phyloP scores from a whole-genome alignment of 2,329 filamentous ascomycete genomes.

The Paraphoma sp. region DNA sequence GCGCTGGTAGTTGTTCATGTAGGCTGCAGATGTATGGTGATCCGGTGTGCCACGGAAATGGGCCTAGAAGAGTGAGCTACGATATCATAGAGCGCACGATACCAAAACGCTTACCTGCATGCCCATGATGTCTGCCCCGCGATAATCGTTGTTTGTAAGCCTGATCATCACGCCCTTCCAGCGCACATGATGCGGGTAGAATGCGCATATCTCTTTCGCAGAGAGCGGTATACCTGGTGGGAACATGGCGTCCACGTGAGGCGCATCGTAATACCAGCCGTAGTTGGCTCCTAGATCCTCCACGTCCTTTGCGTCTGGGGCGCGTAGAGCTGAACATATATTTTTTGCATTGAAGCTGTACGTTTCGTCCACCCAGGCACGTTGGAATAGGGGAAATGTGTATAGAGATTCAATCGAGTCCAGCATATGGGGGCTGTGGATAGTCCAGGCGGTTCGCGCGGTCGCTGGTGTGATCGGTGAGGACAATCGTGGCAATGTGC shows the following conservation, averaged over 20 bases:
- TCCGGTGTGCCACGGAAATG: slow-evolving; percentile 26
- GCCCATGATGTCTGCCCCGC: slow-evolving; percentile 23
- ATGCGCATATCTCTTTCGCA: slow-evolving; percentile 32
- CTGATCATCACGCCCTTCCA: slow-evolving; percentile 31
- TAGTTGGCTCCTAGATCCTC: slow-evolving; percentile 7
- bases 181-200: slow-evolving; percentile 36
- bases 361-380: slow-evolving; percentile 28
- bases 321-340: slow-evolving; percentile 3
- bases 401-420: slow-evolving; percentile 2
- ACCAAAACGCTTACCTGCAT: slow-evolving; percentile 19
- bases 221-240: slow-evolving; percentile 34
- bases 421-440: background rate
- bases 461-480: slow-evolving; percentile 1
- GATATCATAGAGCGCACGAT: background rate
- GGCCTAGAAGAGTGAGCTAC: slow-evolving; percentile 1
- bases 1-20: slow-evolving; percentile 21
- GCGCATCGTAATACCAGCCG: slow-evolving; percentile 27
- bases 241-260: slow-evolving; percentile 27
- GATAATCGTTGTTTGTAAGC: slow-evolving; percentile 28
- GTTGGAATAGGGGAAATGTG: slow-evolving; percentile 12
- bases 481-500: background rate
- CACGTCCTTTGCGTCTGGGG: background rate
- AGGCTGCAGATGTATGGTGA: slow-evolving; percentile 1
- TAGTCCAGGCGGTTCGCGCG: background rate
- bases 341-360: slow-evolving; percentile 18